These are phyloP conservation scores for Hypoxylon fuscum DNA, from an alignment of 495 filamentous ascomycete species.

Conservation along the genomic window DNA sequence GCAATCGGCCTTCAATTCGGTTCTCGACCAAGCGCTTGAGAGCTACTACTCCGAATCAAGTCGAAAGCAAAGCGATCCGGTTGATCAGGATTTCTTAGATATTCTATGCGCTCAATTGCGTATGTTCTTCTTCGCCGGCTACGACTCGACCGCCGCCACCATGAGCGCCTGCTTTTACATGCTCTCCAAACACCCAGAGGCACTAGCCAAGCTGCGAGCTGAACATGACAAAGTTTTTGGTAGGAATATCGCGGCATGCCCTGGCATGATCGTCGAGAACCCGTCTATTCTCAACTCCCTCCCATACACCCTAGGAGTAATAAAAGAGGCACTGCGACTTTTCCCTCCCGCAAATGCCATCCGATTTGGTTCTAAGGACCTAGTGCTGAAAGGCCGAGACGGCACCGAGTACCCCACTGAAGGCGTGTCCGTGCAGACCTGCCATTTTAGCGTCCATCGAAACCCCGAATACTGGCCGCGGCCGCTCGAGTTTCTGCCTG, in stretches of 20 bases:
- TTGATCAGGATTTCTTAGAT: slow-evolving; percentile 36
- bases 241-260: slow-evolving; percentile 37
- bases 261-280: slow-evolving; percentile 39
- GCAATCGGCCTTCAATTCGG: slow-evolving; percentile 33
- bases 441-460: slow-evolving; percentile 45
- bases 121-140: slow-evolving; percentile 45
- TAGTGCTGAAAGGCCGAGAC: slow-evolving; percentile 39
- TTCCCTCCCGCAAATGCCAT: slow-evolving; percentile 47
- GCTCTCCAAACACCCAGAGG: slow-evolving; percentile 53
- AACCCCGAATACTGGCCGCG: slow-evolving; percentile 46
- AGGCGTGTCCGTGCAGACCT: slow-evolving; percentile 45
- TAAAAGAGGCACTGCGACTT: slow-evolving; percentile 60
- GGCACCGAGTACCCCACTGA: slow-evolving; percentile 49
- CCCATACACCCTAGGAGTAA: slow-evolving; percentile 57
- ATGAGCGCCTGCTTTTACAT: slow-evolving; percentile 54
- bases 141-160: slow-evolving; percentile 51
- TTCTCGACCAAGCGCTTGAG: slow-evolving; percentile 41
- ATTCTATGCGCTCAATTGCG: slow-evolving; percentile 37
- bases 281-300: slow-evolving; percentile 53
- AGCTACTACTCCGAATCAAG: slow-evolving; percentile 37
- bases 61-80: slow-evolving; percentile 17
- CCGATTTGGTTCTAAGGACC: slow-evolving; percentile 44
- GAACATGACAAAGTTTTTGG: slow-evolving; percentile 57
- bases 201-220: slow-evolving; percentile 48
- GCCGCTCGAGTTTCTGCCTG: slow-evolving; percentile 50